A percentile compares a stretch with the other conserved stretches of the same genome.
These are phyloP conservation scores for Wickerhamomyces chambardii DNA, from an alignment of 805 yeast species.

Conservation along the genomic window DNA sequence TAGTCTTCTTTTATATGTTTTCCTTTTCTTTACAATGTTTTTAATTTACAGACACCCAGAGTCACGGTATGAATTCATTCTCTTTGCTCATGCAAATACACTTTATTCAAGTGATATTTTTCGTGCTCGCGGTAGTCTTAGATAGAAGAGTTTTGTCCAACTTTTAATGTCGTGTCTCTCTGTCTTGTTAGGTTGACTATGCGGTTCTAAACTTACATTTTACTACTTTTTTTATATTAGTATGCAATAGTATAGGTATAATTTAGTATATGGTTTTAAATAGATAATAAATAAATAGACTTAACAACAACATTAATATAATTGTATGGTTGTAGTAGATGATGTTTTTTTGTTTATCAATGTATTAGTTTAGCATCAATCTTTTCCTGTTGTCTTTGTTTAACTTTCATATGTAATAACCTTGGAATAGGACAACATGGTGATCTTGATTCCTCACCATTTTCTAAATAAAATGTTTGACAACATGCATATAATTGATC, in stretches of 20 bases:
- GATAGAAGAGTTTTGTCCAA: conserved; percentile 54
- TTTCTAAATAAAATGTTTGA: conserved; percentile 45
- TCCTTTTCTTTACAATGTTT: conserved; percentile 17
- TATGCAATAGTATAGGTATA: too few species aligned
- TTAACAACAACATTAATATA: too few species aligned
- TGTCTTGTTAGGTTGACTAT: conserved; percentile 35
- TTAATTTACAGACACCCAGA: conserved; percentile 68
- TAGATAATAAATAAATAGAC: too few species aligned
- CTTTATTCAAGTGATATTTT: conserved; percentile 15
- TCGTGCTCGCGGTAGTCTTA: conserved; percentile 96
- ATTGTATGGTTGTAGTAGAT: neutral
- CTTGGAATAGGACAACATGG: conserved; percentile 75
- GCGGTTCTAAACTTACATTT: conserved; percentile 73
- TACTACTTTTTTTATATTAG: neutral
- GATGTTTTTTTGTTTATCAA: neutral
- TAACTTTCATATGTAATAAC: conserved; percentile 51
- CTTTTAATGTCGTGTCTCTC: conserved; percentile 29
- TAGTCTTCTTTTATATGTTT: conserved; percentile 1
- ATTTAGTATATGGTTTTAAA: too few species aligned
- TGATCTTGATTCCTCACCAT: conserved; percentile 52
- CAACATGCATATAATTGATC: conserved; percentile 75
- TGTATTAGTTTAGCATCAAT: conserved; percentile 47
- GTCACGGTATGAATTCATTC: conserved; percentile 32
- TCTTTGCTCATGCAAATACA: conserved; percentile 23
- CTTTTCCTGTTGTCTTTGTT: conserved; percentile 48